Evolutionary conservation across 345 rosid genomes (phyloP), one percentile per base, ranked within the genome.

Genomic region (Pistacia integerrima): DNA sequence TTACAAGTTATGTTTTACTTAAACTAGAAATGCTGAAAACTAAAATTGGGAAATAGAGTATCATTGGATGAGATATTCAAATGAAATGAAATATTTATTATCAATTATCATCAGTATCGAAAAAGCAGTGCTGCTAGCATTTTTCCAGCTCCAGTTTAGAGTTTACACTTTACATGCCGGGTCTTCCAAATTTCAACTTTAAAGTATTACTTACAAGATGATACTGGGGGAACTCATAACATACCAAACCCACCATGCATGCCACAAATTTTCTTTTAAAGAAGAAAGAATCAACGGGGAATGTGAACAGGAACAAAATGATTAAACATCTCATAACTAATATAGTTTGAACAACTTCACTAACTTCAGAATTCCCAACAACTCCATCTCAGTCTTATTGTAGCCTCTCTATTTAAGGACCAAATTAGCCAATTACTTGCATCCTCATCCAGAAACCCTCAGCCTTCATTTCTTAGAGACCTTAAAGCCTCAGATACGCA

Each of bases 281-380:
- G 54, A 20, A 17, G 8, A n/a, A n/a, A 59, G 5, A 67, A 54
- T 38, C 33, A 13, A 20, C 16, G 54, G 33, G 44, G 49, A 49
- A 65, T 51, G 12, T 55, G 18, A 67, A 77, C 83, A 64, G 70
- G 69, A 82, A 51, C 69, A 76, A 25, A 72, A 69, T 22, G 52
- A 81, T 69, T 44, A 18, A 64, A 70, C 76, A 54, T 77, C 66
- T 67, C 4, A 13, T 52, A 14, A 52, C 14, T 64, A 44, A 65
- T 20, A 72, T 62, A 71, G 73, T 74, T 79, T 71, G 84, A 90
- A 84, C 93, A 67, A 85, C 93, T 88, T 76, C 91, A 82, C 78
- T 76, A 76, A 57, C 60, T 69, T 72, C 70, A 20, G 60, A 72
- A 25, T 64, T 68, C 33, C 36, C 70, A 88, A 81, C 92, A 73